Percentiles rank a stretch among this genome's conserved stretches.
These are phyloP conservation scores for Neurospora terricola DNA, from an alignment of 495 filamentous ascomycete genomes.

Conservation along the genomic window DNA sequence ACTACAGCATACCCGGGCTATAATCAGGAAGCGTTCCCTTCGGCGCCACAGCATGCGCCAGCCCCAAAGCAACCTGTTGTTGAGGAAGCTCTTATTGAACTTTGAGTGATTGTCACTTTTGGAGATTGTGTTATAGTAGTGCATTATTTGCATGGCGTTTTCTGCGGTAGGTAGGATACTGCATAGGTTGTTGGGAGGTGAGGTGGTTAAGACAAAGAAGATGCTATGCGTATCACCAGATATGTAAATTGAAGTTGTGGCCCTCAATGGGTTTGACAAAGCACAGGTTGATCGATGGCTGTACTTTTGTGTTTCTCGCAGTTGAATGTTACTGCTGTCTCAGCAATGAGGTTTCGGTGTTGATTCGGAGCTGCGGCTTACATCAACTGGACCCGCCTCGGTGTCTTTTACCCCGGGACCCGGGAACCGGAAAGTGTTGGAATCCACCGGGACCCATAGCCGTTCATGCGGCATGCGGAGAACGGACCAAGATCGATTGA, in stretches of 20 bases:
- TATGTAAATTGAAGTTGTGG: not conserved
- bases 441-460: not conserved
- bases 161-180: not conserved
- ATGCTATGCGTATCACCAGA: not conserved
- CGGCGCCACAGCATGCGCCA: constrained; percentile 49
- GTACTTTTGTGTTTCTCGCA: not conserved
- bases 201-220: not conserved
- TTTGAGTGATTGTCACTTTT: constrained; percentile 30
- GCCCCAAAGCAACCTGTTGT: constrained; percentile 46
- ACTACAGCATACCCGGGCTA: constrained; percentile 43
- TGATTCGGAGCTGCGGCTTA: not conserved
- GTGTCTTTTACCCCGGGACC: not conserved
- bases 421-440: not conserved
- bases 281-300: not conserved
- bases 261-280: not conserved
- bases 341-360: not conserved
- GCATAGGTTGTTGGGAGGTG: not conserved
- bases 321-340: not conserved
- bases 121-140: constrained; percentile 36
- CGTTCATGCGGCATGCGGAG: not conserved
- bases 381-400: not conserved
- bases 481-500: not conserved
- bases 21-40: constrained; percentile 54
- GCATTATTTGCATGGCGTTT: constrained; percentile 13
- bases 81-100: constrained; percentile 90